A percentile compares a stretch with the other conserved stretches of the same genome.
These are phyloP conservation scores for Tephrocybe sp. DNA, from an alignment of 768 basidiomycete genomes.

Conservation along the genomic window DNA sequence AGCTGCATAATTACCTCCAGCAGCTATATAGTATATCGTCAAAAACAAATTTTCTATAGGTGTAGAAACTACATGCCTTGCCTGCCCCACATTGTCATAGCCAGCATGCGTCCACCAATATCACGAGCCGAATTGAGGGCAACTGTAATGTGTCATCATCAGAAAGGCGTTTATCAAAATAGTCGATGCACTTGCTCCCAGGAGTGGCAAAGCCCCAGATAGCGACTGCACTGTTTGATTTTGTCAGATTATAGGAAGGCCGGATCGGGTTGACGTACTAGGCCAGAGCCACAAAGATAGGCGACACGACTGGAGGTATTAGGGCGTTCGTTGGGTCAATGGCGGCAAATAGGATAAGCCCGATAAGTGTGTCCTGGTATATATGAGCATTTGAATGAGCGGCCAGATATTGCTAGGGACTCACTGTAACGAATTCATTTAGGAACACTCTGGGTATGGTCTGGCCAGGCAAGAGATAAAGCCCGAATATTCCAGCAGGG, in stretches of 20 bases:
- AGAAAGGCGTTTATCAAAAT: too few species aligned
- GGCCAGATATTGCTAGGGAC: slow-evolving; percentile 18
- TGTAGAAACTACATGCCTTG: slow-evolving; percentile 27
- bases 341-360: slow-evolving; percentile 48
- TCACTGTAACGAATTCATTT: slow-evolving; percentile 56
- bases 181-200: slow-evolving; percentile 35
- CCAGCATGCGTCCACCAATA: slow-evolving; percentile 62
- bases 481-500: slow-evolving; percentile 50
- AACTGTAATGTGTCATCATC: slow-evolving; percentile 31
- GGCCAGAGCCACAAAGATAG: slow-evolving; percentile 53
- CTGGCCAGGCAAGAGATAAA: slow-evolving; percentile 45
- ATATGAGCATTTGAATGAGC: background rate
- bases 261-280: slow-evolving; percentile 43
- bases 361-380: slow-evolving; percentile 46
- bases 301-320: slow-evolving; percentile 49
- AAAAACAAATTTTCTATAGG: background rate
- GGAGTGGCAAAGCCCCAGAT: slow-evolving; percentile 62
- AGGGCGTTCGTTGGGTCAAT: slow-evolving; percentile 61
- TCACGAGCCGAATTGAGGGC: slow-evolving; percentile 70
- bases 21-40: slow-evolving; percentile 28
- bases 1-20: slow-evolving; percentile 57
- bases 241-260: slow-evolving; percentile 1
- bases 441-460: slow-evolving; percentile 45
- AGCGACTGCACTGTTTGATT: slow-evolving; percentile 40
- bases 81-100: slow-evolving; percentile 58